These are phyloP conservation scores for Cercospora nicotianae DNA, from an alignment of 2,329 filamentous ascomycete species.

Conservation along the genomic window DNA sequence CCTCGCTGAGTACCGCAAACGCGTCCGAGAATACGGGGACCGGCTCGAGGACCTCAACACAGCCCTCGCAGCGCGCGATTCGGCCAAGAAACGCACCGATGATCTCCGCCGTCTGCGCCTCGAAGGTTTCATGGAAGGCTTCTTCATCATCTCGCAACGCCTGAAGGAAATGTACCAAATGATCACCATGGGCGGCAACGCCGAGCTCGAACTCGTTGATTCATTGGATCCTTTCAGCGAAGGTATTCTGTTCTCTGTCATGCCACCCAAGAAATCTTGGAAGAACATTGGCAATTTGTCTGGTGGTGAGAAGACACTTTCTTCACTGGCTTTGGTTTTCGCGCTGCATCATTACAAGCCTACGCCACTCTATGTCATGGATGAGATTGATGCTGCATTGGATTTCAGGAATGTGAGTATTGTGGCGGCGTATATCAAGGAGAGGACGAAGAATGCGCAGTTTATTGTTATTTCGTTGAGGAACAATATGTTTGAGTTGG, in stretches of 20 bases:
- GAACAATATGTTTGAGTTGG: slow-evolving; percentile 99
- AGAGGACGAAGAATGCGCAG: slow-evolving; percentile 97
- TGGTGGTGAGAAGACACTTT: slow-evolving; percentile 96
- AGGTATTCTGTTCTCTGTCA: slow-evolving; percentile 94
- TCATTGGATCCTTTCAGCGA: slow-evolving; percentile 95
- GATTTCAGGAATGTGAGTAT: slow-evolving; percentile 98
- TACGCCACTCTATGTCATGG: slow-evolving; percentile 97
- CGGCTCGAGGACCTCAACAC: slow-evolving; percentile 80
- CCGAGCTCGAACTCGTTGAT: slow-evolving; percentile 94
- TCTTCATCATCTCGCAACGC: slow-evolving; percentile 86
- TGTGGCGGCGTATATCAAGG: slow-evolving; percentile 98
- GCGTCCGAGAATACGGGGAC: slow-evolving; percentile 77
- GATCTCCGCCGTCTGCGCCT: slow-evolving; percentile 85
- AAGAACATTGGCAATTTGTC: slow-evolving; percentile 97
- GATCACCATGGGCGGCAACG: slow-evolving; percentile 99
- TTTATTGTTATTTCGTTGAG: slow-evolving; percentile 97
- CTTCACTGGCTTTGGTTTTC: slow-evolving; percentile 92
- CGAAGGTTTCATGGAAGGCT: slow-evolving; percentile 98
- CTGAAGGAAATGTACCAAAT: slow-evolving; percentile 99
- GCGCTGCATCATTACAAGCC: slow-evolving; percentile 97
- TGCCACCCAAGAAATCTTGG: slow-evolving; percentile 99
- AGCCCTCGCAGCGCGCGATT: slow-evolving; percentile 75
- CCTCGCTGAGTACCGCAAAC: slow-evolving; percentile 80
- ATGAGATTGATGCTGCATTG: slow-evolving; percentile 96
- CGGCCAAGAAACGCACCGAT: slow-evolving; percentile 87